Evolutionary conservation across 2,329 filamentous ascomycete genomes (phyloP).

Genomic region (Colletotrichum tamarilloi): DNA sequence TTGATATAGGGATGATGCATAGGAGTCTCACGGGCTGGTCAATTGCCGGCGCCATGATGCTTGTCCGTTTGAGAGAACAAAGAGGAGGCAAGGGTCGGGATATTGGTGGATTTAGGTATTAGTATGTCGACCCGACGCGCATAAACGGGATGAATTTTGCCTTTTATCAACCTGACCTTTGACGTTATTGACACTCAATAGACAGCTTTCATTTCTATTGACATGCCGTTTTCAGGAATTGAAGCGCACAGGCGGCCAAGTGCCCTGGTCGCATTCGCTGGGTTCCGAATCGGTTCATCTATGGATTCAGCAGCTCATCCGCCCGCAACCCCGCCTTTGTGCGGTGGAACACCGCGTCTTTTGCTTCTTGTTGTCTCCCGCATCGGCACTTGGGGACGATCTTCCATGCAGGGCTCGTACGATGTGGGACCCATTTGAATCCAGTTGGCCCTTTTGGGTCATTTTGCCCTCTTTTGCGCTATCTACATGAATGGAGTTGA

Average conservation of each 20-base stretch:
- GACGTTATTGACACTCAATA: neutral
- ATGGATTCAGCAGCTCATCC: constrained; percentile 27
- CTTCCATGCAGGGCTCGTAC: neutral
- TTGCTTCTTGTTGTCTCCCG: neutral
- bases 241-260: neutral
- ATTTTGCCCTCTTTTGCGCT: neutral
- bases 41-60: neutral
- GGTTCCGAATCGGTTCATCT: too few species aligned
- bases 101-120: neutral
- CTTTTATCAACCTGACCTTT: neutral
- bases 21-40: neutral
- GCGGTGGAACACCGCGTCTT: neutral
- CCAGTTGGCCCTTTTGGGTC: neutral
- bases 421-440: neutral
- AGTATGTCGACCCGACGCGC: neutral
- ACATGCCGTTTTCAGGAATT: constrained; percentile 5
- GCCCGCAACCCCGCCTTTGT: neutral
- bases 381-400: neutral
- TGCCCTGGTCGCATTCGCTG: too few species aligned
- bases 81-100: neutral
- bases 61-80: neutral
- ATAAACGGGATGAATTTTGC: neutral
- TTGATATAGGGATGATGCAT: constrained; percentile 29
- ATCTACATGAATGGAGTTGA: neutral
- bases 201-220: neutral